Conservation (phyloP, 768 basidiomycete species). For the Suillus discolor region DNA sequence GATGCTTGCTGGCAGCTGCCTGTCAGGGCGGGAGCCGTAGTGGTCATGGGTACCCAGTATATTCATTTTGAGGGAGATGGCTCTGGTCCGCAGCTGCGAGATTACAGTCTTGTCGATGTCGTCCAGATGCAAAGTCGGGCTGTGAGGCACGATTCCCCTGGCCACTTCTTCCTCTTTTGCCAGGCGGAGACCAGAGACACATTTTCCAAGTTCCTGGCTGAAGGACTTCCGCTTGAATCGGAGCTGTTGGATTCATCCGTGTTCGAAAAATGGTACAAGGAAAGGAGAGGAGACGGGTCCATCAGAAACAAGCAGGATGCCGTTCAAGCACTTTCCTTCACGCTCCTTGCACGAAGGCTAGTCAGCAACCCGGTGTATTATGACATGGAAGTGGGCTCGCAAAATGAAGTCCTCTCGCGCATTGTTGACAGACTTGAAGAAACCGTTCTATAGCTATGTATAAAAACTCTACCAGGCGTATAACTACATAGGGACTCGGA, state of each 20-base stretch:
- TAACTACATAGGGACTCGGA: background rate
- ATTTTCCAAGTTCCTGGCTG: conserved; percentile 75
- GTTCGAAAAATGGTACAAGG: conserved; percentile 50
- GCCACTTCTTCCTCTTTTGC: conserved; percentile 86
- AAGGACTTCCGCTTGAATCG: conserved; percentile 92
- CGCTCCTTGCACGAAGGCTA: conserved; percentile 74
- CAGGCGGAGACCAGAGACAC: conserved; percentile 84
- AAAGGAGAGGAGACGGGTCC: conserved; percentile 38
- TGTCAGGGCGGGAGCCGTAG: conserved; percentile 75
- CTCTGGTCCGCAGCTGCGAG: conserved; percentile 67
- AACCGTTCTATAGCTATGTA: background rate
- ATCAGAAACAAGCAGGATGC: conserved; percentile 63
- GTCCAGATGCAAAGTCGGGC: conserved; percentile 92
- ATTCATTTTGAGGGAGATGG: conserved; percentile 48
- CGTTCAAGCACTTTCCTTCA: conserved; percentile 78
- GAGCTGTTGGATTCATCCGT: conserved; percentile 54
- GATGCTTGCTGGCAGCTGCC: conserved; percentile 92
- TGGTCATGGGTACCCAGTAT: conserved; percentile 95
- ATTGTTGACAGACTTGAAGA: conserved; percentile 58
- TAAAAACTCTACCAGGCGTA: background rate
- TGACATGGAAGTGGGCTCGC: conserved; percentile 46
- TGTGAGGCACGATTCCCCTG: conserved; percentile 58
- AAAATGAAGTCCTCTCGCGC: conserved; percentile 64
- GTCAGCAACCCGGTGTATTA: conserved; percentile 87
- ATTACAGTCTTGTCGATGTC: conserved; percentile 81